Evolutionary conservation across 2,329 filamentous ascomycete genomes (phyloP).

Genomic region (Nothophaeocryptopus gaeumannii): DNA sequence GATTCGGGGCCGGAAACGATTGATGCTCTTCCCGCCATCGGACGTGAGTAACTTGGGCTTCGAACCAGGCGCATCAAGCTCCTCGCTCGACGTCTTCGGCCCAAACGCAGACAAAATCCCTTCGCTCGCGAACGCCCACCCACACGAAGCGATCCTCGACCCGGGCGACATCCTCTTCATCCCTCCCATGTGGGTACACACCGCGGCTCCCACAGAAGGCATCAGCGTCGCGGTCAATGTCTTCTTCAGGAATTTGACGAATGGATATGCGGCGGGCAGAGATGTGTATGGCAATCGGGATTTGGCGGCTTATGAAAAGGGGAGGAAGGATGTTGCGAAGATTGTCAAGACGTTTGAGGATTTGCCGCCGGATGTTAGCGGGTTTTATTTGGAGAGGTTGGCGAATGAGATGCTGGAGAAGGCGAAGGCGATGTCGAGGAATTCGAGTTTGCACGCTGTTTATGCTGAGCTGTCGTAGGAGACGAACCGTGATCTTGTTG

Average conservation of each 20-base stretch:
- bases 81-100: conserved; percentile 69
- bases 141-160: conserved; percentile 63
- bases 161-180: conserved; percentile 78
- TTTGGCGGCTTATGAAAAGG: conserved; percentile 78
- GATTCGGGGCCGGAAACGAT: conserved; percentile 67
- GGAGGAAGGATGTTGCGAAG: conserved; percentile 66
- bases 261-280: conserved; percentile 68
- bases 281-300: conserved; percentile 90
- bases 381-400: conserved; percentile 72
- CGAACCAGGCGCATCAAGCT: conserved; percentile 75
- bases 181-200: conserved; percentile 81
- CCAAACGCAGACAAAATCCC: conserved; percentile 10
- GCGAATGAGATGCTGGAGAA: conserved; percentile 61
- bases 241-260: conserved; percentile 68
- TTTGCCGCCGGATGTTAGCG: conserved; percentile 63
- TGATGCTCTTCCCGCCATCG: conserved; percentile 74
- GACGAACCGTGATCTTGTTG: not conserved
- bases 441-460: conserved; percentile 13
- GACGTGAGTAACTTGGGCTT: conserved; percentile 70
- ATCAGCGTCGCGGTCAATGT: conserved; percentile 78
- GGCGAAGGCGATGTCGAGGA: conserved; percentile 18
- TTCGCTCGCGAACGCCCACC: conserved; percentile 50
- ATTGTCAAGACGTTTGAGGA: conserved; percentile 63
- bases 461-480: conserved; percentile 18
- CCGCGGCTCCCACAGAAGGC: conserved; percentile 57